Evolutionary conservation across 2,329 filamentous ascomycete genomes (phyloP).

Genomic region (Xylariaceae sp.): DNA sequence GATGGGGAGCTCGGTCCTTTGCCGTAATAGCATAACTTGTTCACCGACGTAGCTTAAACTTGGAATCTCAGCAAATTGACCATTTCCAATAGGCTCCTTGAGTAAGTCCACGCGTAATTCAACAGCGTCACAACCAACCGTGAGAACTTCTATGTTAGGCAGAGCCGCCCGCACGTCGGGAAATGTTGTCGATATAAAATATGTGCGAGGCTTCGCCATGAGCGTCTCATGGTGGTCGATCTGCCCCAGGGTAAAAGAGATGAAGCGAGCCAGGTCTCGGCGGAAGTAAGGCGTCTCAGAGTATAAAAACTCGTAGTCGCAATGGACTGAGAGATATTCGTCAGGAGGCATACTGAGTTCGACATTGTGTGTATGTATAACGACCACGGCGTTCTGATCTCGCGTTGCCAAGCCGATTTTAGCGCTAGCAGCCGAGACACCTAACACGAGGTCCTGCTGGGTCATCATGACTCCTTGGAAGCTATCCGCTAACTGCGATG

Average conservation of each 20-base stretch:
- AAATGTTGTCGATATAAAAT: slow-evolving; percentile 84
- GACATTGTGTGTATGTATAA: slow-evolving; percentile 75
- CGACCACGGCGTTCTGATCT: slow-evolving; percentile 56
- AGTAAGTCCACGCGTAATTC: slow-evolving; percentile 81
- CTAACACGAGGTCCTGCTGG: slow-evolving; percentile 63
- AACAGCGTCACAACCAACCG: slow-evolving; percentile 80
- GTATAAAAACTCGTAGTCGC: slow-evolving; percentile 86
- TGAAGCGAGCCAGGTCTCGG: slow-evolving; percentile 72
- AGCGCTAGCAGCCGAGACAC: slow-evolving; percentile 56
- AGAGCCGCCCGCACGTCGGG: slow-evolving; percentile 79
- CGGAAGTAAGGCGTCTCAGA: slow-evolving; percentile 68
- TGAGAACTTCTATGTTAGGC: slow-evolving; percentile 81
- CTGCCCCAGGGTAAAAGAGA: slow-evolving; percentile 76
- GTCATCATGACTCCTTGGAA: slow-evolving; percentile 51
- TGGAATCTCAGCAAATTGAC: slow-evolving; percentile 61
- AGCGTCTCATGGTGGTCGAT: slow-evolving; percentile 73
- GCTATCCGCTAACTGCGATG: slow-evolving; percentile 55
- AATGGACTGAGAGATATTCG: slow-evolving; percentile 58
- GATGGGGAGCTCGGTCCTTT: slow-evolving; percentile 83
- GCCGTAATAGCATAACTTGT: slow-evolving; percentile 78
- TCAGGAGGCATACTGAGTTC: slow-evolving; percentile 68
- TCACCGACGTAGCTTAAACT: slow-evolving; percentile 81
- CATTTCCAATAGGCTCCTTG: slow-evolving; percentile 64
- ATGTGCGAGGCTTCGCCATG: slow-evolving; percentile 73
- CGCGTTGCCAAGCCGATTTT: slow-evolving; percentile 55